phyloP scores from a whole-genome alignment of 495 filamentous ascomycete species.

The Halenospora varia region DNA sequence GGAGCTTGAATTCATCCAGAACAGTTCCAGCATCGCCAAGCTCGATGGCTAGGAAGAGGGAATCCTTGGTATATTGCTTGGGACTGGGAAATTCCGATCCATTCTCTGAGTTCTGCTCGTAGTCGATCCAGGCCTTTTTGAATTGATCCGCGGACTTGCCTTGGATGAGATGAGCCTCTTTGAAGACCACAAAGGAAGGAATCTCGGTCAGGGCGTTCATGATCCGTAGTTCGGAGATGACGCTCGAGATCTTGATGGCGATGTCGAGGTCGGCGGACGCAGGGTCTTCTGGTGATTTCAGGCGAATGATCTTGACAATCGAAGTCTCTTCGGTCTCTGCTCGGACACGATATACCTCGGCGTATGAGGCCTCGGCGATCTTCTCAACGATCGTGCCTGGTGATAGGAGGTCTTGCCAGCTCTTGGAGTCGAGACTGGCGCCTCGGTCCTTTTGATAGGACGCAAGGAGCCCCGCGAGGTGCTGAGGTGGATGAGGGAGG shows the following conservation, averaged over 20 bases:
- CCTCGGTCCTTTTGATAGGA: background rate
- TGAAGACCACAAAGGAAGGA: constrained; percentile 90
- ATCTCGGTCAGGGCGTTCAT: constrained; percentile 72
- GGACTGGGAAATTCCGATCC: constrained; percentile 26
- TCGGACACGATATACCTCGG: constrained; percentile 62
- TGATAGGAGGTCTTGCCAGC: constrained; percentile 49
- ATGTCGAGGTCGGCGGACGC: constrained; percentile 17
- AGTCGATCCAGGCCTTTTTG: constrained; percentile 48
- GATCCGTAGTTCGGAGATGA: constrained; percentile 66
- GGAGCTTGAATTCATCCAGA: constrained; percentile 58
- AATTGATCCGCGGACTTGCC: constrained; percentile 63
- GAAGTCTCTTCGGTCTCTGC: constrained; percentile 37
- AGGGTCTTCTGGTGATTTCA: constrained; percentile 34
- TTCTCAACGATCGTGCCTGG: constrained; percentile 48
- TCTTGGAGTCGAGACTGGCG: background rate
- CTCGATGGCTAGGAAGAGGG: constrained; percentile 79
- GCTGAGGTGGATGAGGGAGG: background rate
- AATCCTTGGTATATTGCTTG: constrained; percentile 55
- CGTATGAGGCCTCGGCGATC: constrained; percentile 66
- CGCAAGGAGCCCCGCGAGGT: constrained; percentile 2
- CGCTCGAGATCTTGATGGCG: constrained; percentile 45
- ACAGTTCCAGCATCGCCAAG: constrained; percentile 83
- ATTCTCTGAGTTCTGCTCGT: constrained; percentile 10
- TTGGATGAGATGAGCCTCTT: constrained; percentile 68
- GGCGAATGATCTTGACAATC: constrained; percentile 51